A percentile compares a stretch with the other conserved stretches of the same genome.
Evolutionary conservation across 129 eudicot species (phyloP).

Genomic region (Flaveria ramosissima): DNA sequence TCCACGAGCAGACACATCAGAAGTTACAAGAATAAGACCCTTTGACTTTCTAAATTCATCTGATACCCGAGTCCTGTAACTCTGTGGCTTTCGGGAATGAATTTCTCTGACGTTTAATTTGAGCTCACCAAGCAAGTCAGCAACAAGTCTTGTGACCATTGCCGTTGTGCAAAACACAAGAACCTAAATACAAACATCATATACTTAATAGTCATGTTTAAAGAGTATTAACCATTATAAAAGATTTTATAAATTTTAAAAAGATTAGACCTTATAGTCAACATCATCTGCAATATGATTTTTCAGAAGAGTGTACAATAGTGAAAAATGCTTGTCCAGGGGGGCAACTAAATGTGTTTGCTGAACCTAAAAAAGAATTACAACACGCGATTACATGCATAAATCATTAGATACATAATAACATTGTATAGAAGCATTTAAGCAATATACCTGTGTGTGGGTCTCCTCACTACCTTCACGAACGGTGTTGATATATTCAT

Average conservation of each 20-base stretch:
- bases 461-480: slow-evolving; percentile 80
- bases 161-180: slow-evolving; percentile 99
- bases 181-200: slow-evolving; percentile 48
- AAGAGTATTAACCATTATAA: background rate
- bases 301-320: slow-evolving; percentile 69
- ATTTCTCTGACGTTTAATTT: slow-evolving; percentile 90
- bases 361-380: slow-evolving; percentile 61
- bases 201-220: background rate
- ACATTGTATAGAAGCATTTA: slow-evolving; percentile 17
- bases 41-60: slow-evolving; percentile 91
- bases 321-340: slow-evolving; percentile 73
- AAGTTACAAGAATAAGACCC: slow-evolving; percentile 92
- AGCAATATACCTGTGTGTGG: slow-evolving; percentile 66
- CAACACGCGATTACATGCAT: background rate
- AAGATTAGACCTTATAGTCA: slow-evolving; percentile 67
- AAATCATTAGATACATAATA: background rate
- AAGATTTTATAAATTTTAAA: slow-evolving; percentile 2
- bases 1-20: slow-evolving; percentile 99
- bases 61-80: slow-evolving; percentile 84
- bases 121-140: slow-evolving; percentile 82
- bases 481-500: slow-evolving; percentile 83
- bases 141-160: slow-evolving; percentile 84
- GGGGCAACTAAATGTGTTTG: slow-evolving; percentile 87
- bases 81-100: slow-evolving; percentile 94
- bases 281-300: slow-evolving; percentile 89